phyloP scores from a whole-genome alignment of 768 basidiomycete species.

The Termitomyces sp. region DNA sequence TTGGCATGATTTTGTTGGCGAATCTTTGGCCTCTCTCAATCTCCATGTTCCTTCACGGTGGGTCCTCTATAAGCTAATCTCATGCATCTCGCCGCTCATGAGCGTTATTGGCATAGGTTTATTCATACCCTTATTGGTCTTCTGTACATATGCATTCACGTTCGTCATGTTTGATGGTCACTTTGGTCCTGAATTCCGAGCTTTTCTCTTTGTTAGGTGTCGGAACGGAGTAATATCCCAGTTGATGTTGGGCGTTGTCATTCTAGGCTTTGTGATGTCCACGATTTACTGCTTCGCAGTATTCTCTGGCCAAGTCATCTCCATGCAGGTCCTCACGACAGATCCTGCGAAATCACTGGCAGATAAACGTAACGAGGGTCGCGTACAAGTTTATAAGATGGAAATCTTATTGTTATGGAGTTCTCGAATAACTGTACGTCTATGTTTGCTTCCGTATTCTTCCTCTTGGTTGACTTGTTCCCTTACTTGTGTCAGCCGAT shows the following conservation, averaged over 20 bases:
- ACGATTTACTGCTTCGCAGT: constrained; percentile 2
- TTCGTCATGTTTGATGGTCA: background rate
- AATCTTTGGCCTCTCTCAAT: background rate
- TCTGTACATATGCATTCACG: background rate
- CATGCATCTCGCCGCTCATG: background rate
- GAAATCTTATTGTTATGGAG: background rate
- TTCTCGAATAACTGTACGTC: constrained; percentile 2
- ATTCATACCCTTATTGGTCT: background rate
- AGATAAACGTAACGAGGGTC: background rate
- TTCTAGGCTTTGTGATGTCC: background rate
- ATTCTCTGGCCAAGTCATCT: constrained; percentile 1
- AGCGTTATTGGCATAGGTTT: background rate
- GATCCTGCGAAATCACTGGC: background rate
- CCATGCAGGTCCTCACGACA: background rate
- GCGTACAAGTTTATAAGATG: background rate
- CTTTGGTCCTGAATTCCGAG: background rate
- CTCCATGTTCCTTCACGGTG: background rate
- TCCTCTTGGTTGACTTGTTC: background rate
- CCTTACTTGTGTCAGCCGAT: background rate
- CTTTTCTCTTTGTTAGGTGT: background rate
- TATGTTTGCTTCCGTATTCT: background rate
- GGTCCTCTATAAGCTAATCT: background rate
- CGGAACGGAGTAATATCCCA: background rate
- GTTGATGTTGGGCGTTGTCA: background rate
- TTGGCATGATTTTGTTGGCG: background rate